A percentile compares a stretch with the other conserved stretches of the same genome.
Evolutionary conservation across 306 rosid genomes (phyloP).

Genomic region (Prunus campanulata): DNA sequence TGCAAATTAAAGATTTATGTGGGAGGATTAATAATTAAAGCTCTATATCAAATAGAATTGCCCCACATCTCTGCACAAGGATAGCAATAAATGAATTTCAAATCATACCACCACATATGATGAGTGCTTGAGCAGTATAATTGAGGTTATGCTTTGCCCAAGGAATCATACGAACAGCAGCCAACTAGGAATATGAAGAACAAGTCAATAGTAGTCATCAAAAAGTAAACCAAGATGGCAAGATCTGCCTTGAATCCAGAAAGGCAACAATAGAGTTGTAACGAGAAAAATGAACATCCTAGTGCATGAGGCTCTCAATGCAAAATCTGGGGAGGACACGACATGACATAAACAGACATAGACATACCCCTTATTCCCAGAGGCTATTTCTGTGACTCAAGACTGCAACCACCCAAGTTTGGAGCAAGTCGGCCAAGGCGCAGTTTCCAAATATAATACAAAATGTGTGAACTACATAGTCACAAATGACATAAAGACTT

Average conservation of each 20-base stretch:
- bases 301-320: neutral
- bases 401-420: neutral
- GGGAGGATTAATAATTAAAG: neutral
- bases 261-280: neutral
- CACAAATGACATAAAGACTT: neutral
- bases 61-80: neutral
- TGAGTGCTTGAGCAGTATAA: constrained; percentile 90
- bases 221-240: neutral
- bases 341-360: neutral
- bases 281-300: neutral
- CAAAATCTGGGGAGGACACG: neutral
- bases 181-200: constrained; percentile 43
- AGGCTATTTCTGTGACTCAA: neutral
- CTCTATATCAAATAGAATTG: neutral
- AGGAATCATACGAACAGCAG: constrained; percentile 78
- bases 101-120: constrained; percentile 74
- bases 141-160: constrained; percentile 97
- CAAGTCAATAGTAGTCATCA: neutral
- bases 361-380: neutral
- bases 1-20: neutral
- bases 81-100: neutral
- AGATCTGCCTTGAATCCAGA: neutral
- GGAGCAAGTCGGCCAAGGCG: neutral
- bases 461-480: neutral
- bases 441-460: neutral